Evolutionary conservation across 139 green algal genomes (phyloP).

Genomic region (Zygnema cylindricum): DNA sequence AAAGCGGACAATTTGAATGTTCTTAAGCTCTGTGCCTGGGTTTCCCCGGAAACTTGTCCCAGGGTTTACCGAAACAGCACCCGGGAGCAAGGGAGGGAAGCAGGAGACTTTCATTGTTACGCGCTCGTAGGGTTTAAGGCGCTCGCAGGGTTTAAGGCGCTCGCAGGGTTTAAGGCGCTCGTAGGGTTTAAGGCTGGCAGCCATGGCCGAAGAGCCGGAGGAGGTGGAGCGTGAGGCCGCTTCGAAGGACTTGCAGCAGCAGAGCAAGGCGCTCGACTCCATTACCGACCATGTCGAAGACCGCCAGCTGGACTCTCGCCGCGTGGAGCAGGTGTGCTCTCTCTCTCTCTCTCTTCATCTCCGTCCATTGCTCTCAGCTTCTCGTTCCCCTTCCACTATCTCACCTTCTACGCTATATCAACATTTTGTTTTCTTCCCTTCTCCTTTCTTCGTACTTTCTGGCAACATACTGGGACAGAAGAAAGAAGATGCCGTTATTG

Average conservation of each 20-base stretch:
- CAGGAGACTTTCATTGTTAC: too few relatives aligned
- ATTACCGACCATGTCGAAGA: slow-evolving; percentile 66
- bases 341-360: not conserved
- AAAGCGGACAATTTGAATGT: too few relatives aligned
- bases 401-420: not conserved
- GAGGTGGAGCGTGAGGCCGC: slow-evolving; percentile 34
- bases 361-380: not conserved
- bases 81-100: too few relatives aligned
- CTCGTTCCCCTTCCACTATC: not conserved
- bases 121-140: too few relatives aligned
- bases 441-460: not conserved
- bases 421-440: not conserved
- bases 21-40: too few relatives aligned
- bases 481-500: too few relatives aligned
- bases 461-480: too few relatives aligned
- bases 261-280: slow-evolving; percentile 64
- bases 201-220: slow-evolving; percentile 22
- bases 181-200: not conserved
- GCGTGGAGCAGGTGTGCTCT: slow-evolving; percentile 51
- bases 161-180: too few relatives aligned
- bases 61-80: too few relatives aligned
- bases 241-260: slow-evolving; percentile 59
- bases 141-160: too few relatives aligned
- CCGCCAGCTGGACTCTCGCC: slow-evolving; percentile 48
- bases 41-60: too few relatives aligned